phyloP scores from a whole-genome alignment of 2,329 filamentous ascomycete species.

The Bipolaris oryzae region DNA sequence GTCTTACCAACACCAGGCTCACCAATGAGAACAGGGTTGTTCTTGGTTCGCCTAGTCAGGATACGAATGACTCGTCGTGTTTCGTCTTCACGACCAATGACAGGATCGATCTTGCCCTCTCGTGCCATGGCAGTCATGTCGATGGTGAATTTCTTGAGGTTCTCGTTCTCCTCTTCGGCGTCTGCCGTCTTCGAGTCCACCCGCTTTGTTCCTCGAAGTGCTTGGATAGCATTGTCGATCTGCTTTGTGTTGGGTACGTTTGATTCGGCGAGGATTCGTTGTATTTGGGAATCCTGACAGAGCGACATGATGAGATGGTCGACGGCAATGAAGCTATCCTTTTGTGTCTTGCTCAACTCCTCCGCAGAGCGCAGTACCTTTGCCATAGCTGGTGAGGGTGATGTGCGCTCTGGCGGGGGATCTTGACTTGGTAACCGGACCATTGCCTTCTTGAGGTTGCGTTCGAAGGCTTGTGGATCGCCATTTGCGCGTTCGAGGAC shows the following conservation, averaged over 20 bases:
- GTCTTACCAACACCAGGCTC: slow-evolving; percentile 99
- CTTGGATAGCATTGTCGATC: slow-evolving; percentile 85
- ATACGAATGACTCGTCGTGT: slow-evolving; percentile 92
- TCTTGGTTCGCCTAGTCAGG: slow-evolving; percentile 91
- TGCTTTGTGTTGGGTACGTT: slow-evolving; percentile 92
- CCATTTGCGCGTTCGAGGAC: slow-evolving; percentile 93
- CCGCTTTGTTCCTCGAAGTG: slow-evolving; percentile 88
- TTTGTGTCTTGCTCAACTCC: slow-evolving; percentile 95
- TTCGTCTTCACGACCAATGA: slow-evolving; percentile 96
- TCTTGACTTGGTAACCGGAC: slow-evolving; percentile 94
- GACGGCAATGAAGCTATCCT: slow-evolving; percentile 91
- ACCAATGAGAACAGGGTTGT: slow-evolving; percentile 97
- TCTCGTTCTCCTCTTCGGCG: slow-evolving; percentile 89
- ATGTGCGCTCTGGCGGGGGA: slow-evolving; percentile 86
- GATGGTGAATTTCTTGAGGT: slow-evolving; percentile 96
- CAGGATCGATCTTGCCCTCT: slow-evolving; percentile 96
- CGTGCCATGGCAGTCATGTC: slow-evolving; percentile 97
- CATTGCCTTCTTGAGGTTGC: slow-evolving; percentile 86
- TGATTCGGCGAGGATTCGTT: slow-evolving; percentile 76
- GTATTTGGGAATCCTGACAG: slow-evolving; percentile 77
- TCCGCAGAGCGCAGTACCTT: slow-evolving; percentile 82
- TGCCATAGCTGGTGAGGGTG: slow-evolving; percentile 80
- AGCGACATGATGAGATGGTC: slow-evolving; percentile 91
- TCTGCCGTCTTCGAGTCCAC: slow-evolving; percentile 97
- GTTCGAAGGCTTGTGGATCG: slow-evolving; percentile 85